Evolutionary conservation across 2,329 filamentous ascomycete species (phyloP).

Genomic region (Epichloe festucae): DNA sequence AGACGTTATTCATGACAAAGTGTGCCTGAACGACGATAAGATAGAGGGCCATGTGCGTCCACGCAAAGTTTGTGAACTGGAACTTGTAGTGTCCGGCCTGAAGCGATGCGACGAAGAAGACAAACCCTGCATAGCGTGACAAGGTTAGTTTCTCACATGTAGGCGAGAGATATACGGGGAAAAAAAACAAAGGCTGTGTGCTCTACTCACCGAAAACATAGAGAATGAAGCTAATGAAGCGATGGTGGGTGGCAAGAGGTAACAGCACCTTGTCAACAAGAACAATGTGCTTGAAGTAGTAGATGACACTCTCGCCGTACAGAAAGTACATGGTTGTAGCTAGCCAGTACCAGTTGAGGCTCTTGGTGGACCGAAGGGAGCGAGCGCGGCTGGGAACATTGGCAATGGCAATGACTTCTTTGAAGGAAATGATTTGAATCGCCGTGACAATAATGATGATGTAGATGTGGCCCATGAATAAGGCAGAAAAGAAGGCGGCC

Average conservation of each 20-base stretch:
- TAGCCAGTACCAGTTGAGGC: conserved; percentile 97
- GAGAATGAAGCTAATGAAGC: conserved; percentile 97
- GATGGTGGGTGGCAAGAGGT: conserved; percentile 89
- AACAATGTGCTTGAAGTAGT: conserved; percentile 99
- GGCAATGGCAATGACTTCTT: conserved; percentile 96
- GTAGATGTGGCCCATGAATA: conserved; percentile 96
- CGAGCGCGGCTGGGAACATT: conserved; percentile 86
- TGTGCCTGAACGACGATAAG: conserved; percentile 96
- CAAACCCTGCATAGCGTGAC: conserved; percentile 53
- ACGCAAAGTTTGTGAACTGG: conserved; percentile 97
- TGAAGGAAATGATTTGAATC: conserved; percentile 94
- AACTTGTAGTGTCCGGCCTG: conserved; percentile 96
- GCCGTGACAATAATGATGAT: conserved; percentile 87
- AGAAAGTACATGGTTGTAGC: conserved; percentile 99
- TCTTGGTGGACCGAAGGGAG: conserved; percentile 86
- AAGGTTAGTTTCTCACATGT: background rate
- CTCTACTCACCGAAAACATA: conserved; percentile 78
- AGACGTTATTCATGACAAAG: conserved; percentile 99
- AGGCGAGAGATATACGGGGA: background rate
- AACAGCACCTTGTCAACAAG: conserved; percentile 86
- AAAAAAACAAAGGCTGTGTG: background rate
- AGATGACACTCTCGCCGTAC: conserved; percentile 97
- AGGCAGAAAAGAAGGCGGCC: conserved; percentile 73
- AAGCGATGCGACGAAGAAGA: conserved; percentile 92
- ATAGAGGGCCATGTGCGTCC: conserved; percentile 98